Percentiles rank a stretch among this genome's conserved stretches.
Conservation (phyloP, 148 eudicot species). For the Rheum nobile region DNA sequence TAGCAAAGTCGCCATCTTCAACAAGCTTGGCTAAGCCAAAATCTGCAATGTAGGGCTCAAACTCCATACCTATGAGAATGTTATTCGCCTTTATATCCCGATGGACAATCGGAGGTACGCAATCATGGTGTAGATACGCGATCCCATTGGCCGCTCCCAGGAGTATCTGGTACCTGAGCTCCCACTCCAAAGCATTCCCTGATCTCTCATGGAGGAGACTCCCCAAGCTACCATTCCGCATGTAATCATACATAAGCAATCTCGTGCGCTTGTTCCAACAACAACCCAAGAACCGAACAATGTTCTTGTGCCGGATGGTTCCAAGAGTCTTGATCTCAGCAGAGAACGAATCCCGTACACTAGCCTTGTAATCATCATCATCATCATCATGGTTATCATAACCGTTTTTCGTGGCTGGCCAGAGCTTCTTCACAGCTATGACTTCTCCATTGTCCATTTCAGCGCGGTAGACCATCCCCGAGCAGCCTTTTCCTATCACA, state of each 20-base stretch:
- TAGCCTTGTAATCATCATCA: conserved; percentile 26
- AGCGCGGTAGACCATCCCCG: conserved; percentile 80
- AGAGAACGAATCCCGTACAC: conserved; percentile 75
- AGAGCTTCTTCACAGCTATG: conserved; percentile 81
- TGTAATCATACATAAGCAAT: conserved; percentile 83
- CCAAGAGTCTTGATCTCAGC: conserved; percentile 83
- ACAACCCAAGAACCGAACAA: conserved; percentile 72
- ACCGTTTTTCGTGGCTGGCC: conserved; percentile 37
- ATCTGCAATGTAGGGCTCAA: conserved; percentile 90
- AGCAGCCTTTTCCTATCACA: conserved; percentile 77
- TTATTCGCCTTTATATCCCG: conserved; percentile 89
- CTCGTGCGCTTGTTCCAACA: conserved; percentile 71
- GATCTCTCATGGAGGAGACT: conserved; percentile 65
- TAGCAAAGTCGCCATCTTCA: conserved; percentile 51
- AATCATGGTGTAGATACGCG: conserved; percentile 84
- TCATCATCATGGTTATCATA: conserved; percentile 7
- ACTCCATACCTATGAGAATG: conserved; percentile 76
- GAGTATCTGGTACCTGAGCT: conserved; percentile 56
- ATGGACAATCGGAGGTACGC: conserved; percentile 81
- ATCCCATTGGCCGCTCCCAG: conserved; percentile 78
- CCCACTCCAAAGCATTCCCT: conserved; percentile 72
- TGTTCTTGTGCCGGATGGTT: conserved; percentile 75
- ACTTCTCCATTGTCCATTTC: conserved; percentile 54
- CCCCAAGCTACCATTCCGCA: conserved; percentile 94
- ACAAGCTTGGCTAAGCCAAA: conserved; percentile 84